Percentiles rank a stretch among this genome's conserved stretches.
Conservation (phyloP, 441 rosid genomes). For the Kokia cookei region DNA sequence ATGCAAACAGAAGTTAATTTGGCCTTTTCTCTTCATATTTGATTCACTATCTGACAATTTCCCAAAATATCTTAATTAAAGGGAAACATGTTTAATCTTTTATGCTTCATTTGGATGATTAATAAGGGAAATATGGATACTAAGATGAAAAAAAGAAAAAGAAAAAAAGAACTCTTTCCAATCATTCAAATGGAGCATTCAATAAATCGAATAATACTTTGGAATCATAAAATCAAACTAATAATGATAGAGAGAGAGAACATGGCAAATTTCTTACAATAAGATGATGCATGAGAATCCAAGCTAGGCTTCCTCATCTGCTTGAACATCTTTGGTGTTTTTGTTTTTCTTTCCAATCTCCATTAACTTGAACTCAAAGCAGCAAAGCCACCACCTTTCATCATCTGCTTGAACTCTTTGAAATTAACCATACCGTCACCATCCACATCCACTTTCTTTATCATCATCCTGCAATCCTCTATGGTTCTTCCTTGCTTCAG, state of each 20-base stretch:
- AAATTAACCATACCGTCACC: conserved; percentile 88
- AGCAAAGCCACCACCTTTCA: conserved; percentile 96
- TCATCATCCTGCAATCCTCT: conserved; percentile 86
- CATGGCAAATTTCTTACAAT: background rate
- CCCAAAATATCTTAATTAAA: too few relatives aligned
- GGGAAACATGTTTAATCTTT: too few relatives aligned
- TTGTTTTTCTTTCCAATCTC: background rate
- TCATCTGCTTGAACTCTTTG: conserved; percentile 88
- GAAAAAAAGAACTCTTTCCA: too few relatives aligned
- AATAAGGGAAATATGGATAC: too few relatives aligned
- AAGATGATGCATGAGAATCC: background rate
- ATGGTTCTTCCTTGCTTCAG: conserved; percentile 74
- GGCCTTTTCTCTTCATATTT: background rate
- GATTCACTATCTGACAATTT: too few relatives aligned
- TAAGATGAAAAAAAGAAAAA: too few relatives aligned
- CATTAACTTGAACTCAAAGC: conserved; percentile 48
- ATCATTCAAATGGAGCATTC: too few relatives aligned
- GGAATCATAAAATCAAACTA: background rate
- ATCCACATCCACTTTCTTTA: conserved; percentile 72
- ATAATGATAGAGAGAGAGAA: background rate
- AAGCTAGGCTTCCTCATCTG: too few relatives aligned
- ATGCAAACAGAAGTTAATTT: background rate
- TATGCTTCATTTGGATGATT: too few relatives aligned
- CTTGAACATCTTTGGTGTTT: background rate
- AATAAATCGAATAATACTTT: background rate